Evolutionary conservation across 495 filamentous ascomycete species (phyloP).

Genomic region (Aspergillus steynii): DNA sequence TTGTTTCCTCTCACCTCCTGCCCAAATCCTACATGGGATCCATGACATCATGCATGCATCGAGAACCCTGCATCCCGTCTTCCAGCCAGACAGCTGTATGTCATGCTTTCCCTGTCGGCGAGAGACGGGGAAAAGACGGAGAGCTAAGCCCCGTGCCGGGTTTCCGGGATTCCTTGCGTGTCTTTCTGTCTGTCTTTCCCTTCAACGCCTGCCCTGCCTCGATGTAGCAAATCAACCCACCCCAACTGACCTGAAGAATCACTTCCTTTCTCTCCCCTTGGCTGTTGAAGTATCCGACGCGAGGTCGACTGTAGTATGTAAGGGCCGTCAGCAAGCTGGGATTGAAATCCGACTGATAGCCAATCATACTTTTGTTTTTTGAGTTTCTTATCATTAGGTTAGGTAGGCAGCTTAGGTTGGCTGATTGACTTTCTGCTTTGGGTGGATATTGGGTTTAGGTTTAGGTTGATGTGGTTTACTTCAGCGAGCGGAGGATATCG

Average conservation of each 20-base stretch:
- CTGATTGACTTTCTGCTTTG: too few species aligned
- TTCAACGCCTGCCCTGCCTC: too few species aligned
- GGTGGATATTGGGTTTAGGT: too few species aligned
- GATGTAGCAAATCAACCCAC: too few species aligned
- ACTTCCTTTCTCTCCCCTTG: background rate
- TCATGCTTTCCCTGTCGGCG: background rate
- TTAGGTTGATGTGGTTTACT: too few species aligned
- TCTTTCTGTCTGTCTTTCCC: too few species aligned
- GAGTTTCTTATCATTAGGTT: too few species aligned
- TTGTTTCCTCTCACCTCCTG: background rate
- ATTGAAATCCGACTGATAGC: background rate
- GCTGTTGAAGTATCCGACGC: background rate
- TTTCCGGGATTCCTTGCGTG: background rate
- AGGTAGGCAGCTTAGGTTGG: too few species aligned
- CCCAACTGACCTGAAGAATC: background rate
- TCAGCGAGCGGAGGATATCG: too few species aligned
- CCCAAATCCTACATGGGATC: background rate
- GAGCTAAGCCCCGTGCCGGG: background rate
- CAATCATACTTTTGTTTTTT: background rate
- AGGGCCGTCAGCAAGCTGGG: background rate
- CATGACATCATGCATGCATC: conserved; percentile 4
- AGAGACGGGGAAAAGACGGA: background rate
- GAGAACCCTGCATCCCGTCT: background rate
- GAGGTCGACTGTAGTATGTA: background rate
- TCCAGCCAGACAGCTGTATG: background rate